A percentile compares a stretch with the other conserved stretches of the same genome.
Evolutionary conservation across 2,329 filamentous ascomycete genomes (phyloP).

Genomic region (Monilinia vaccinii-corymbosi): DNA sequence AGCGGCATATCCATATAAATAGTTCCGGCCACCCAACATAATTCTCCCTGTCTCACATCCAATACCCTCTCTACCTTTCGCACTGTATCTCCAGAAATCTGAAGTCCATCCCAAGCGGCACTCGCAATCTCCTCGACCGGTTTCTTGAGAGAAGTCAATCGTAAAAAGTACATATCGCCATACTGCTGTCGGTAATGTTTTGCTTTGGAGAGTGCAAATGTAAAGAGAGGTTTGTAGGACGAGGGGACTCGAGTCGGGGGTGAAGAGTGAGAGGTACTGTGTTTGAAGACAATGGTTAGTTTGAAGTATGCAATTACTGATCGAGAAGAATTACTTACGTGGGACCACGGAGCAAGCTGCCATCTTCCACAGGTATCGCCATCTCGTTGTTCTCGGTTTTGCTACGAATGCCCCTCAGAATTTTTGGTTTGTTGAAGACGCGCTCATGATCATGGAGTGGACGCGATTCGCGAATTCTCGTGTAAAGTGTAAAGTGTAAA

Average conservation of each 20-base stretch:
- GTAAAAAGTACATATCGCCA: constrained; percentile 94
- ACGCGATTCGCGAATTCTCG: constrained; percentile 9
- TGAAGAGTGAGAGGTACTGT: neutral
- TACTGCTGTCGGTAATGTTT: constrained; percentile 89
- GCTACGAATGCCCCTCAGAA: neutral
- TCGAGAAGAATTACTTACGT: neutral
- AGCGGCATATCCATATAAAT: constrained; percentile 96
- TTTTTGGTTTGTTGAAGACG: neutral
- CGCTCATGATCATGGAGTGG: neutral
- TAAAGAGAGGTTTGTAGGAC: constrained; percentile 64
- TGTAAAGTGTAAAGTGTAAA: constrained; percentile 13
- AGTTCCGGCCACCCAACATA: constrained; percentile 92
- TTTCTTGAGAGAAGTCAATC: constrained; percentile 79
- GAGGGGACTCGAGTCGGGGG: constrained; percentile 31
- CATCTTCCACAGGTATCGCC: constrained; percentile 4
- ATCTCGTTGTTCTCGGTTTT: neutral
- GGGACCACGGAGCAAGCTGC: constrained; percentile 2
- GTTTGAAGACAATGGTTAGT: neutral
- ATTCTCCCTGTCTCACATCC: constrained; percentile 87
- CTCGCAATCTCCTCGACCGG: constrained; percentile 65
- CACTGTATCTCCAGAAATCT: constrained; percentile 68
- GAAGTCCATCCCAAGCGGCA: constrained; percentile 68
- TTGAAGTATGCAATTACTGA: neutral
- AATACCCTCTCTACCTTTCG: constrained; percentile 77
- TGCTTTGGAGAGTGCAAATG: constrained; percentile 62